phyloP scores from a whole-genome alignment of 1,139 yeast genomes.

The Pichia sp. region DNA sequence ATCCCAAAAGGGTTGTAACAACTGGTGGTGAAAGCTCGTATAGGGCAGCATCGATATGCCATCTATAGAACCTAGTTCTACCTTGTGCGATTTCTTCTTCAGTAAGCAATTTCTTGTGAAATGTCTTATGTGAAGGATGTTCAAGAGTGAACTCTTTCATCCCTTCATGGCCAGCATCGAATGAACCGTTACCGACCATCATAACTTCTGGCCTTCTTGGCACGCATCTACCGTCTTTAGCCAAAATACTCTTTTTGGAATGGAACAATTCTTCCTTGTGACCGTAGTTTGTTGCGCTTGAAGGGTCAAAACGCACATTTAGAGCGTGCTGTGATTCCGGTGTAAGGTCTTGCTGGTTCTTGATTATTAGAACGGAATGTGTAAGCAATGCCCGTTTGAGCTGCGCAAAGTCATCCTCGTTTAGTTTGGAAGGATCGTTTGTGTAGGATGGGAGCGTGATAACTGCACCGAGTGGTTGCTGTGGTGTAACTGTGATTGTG shows the following conservation, averaged over 20 bases:
- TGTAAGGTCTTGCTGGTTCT: conserved; percentile 54
- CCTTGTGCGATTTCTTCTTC: conserved; percentile 51
- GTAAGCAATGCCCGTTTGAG: conserved; percentile 59
- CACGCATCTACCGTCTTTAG: conserved; percentile 72
- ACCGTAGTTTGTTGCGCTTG: conserved; percentile 66
- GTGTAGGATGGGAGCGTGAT: conserved; percentile 59
- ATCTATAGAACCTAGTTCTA: conserved; percentile 75
- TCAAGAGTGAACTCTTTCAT: conserved; percentile 60
- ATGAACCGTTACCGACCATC: conserved; percentile 75
- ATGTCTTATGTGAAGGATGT: conserved; percentile 76
- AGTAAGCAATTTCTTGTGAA: conserved; percentile 64
- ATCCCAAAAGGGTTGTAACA: conserved; percentile 75
- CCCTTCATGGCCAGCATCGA: conserved; percentile 55
- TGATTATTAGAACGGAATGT: conserved; percentile 66
- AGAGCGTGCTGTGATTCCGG: conserved; percentile 70
- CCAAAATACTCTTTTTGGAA: conserved; percentile 66
- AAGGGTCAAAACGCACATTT: conserved; percentile 71
- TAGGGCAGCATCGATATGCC: conserved; percentile 90
- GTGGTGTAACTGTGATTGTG: conserved; percentile 37
- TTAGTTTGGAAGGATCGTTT: conserved; percentile 66
- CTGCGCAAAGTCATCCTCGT: conserved; percentile 54
- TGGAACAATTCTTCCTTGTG: conserved; percentile 75
- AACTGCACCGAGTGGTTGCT: conserved; percentile 57
- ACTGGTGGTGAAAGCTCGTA: conserved; percentile 81
- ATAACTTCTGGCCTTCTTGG: conserved; percentile 84